Conservation (phyloP, 2,329 filamentous ascomycete species). For the Fusarium goolgardi region DNA sequence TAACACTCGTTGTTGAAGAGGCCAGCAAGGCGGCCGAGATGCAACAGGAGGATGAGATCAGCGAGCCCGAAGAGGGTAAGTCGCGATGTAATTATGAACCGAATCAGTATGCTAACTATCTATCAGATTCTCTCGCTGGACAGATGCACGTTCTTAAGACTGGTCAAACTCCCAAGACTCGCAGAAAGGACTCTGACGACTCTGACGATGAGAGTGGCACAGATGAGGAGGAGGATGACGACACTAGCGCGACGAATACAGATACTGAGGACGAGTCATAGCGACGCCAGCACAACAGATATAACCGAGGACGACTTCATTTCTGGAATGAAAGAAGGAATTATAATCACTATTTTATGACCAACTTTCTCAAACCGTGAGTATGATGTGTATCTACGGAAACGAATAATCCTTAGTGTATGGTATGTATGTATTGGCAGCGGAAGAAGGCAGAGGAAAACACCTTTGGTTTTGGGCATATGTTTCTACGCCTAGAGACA, state of each 20-base stretch:
- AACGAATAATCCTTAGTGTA: conserved; percentile 4
- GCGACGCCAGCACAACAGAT: conserved; percentile 47
- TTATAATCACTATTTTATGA: conserved; percentile 21
- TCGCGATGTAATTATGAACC: not conserved
- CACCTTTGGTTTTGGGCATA: conserved; percentile 22
- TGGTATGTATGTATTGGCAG: conserved; percentile 32
- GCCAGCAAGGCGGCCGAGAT: conserved; percentile 84
- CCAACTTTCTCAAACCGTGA: conserved; percentile 5
- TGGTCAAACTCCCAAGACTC: conserved; percentile 69
- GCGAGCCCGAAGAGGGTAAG: conserved; percentile 96
- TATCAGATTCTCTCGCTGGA: conserved; percentile 84
- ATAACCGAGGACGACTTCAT: conserved; percentile 67
- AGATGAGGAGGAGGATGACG: conserved; percentile 73
- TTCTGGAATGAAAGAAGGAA: conserved; percentile 24
- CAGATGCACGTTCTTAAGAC: conserved; percentile 91
- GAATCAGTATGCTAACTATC: conserved; percentile 39
- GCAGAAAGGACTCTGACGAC: conserved; percentile 66
- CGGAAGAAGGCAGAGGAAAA: conserved; percentile 18
- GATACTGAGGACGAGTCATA: conserved; percentile 70
- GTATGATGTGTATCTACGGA: conserved; percentile 22
- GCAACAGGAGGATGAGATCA: conserved; percentile 91
- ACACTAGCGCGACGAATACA: conserved; percentile 76
- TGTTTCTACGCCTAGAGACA: conserved; percentile 33
- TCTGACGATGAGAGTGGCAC: conserved; percentile 86
- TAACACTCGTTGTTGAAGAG: conserved; percentile 89